Percentiles rank a stretch among this genome's conserved stretches.
Conservation (phyloP, 441 rosid species). For the Jatropha podagrica region DNA sequence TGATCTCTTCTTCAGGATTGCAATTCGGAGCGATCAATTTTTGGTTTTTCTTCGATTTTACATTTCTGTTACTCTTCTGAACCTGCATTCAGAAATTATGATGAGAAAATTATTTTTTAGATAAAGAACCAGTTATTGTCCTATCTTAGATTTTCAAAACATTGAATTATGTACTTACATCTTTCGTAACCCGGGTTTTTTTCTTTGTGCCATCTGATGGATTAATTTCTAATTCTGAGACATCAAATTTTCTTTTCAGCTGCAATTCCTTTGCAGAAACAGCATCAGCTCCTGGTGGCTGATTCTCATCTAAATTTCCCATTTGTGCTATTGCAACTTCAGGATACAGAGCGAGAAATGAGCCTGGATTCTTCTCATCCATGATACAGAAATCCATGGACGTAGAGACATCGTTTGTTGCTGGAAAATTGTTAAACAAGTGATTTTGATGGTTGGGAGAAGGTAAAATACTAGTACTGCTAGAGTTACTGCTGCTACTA, state of each 20-base stretch:
- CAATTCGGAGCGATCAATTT: slow-evolving; percentile 24
- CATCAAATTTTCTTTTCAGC: slow-evolving; percentile 39
- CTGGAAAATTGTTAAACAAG: slow-evolving; percentile 30
- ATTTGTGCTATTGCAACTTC: slow-evolving; percentile 24
- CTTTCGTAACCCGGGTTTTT: slow-evolving; percentile 34
- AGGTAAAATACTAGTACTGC: slow-evolving; percentile 25
- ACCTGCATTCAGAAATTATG: slow-evolving; percentile 24
- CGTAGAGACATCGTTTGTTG: slow-evolving; percentile 23
- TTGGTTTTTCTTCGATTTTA: slow-evolving; percentile 30
- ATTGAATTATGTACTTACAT: slow-evolving; percentile 34
- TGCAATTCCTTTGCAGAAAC: slow-evolving; percentile 28
- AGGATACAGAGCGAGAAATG: slow-evolving; percentile 21
- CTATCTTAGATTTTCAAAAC: not conserved
- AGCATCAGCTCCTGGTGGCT: slow-evolving; percentile 14
- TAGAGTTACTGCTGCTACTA: slow-evolving; percentile 27
- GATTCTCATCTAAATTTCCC: slow-evolving; percentile 8
- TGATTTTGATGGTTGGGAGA: slow-evolving; percentile 32
- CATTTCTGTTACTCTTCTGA: slow-evolving; percentile 33
- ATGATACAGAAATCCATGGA: slow-evolving; percentile 31
- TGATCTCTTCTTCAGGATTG: slow-evolving; percentile 36
- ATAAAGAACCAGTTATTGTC: not conserved
- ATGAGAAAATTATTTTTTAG: not conserved
- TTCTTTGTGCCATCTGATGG: slow-evolving; percentile 30
- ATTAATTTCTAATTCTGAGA: slow-evolving; percentile 23
- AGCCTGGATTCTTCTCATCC: slow-evolving; percentile 26